These are phyloP conservation scores for Euphorbia celastroides DNA, from an alignment of 441 rosid species.

Conservation along the genomic window DNA sequence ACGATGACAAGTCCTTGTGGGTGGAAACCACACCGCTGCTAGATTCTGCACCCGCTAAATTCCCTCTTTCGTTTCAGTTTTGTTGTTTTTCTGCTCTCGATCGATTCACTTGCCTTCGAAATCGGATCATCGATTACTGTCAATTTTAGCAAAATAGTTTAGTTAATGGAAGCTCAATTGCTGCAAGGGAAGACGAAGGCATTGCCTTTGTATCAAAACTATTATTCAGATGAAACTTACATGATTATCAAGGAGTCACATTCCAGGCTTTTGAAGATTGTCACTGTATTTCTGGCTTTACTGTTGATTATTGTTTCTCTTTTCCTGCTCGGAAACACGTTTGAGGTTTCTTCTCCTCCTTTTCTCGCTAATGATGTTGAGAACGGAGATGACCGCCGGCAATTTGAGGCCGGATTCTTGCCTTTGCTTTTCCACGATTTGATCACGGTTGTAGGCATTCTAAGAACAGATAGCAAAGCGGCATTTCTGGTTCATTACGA, in stretches of 20 bases:
- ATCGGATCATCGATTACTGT: neutral
- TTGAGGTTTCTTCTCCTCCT: slow-evolving; percentile 12
- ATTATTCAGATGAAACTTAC: slow-evolving; percentile 15
- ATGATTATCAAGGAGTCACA: slow-evolving; percentile 34
- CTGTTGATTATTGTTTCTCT: slow-evolving; percentile 37
- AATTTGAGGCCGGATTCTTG: slow-evolving; percentile 21
- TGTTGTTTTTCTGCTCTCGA: neutral
- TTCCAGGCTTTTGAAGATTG: slow-evolving; percentile 26
- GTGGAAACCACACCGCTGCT: slow-evolving; percentile 86
- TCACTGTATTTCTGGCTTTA: slow-evolving; percentile 35
- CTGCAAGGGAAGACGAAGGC: slow-evolving; percentile 9
- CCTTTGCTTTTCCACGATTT: slow-evolving; percentile 44
- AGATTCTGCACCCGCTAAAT: slow-evolving; percentile 73
- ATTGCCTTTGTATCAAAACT: slow-evolving; percentile 4
- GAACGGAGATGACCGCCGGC: neutral
- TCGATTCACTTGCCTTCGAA: neutral
- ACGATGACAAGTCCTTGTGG: slow-evolving; percentile 51
- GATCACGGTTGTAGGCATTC: slow-evolving; percentile 46
- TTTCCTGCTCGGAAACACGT: slow-evolving; percentile 18
- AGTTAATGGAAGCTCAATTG: neutral
- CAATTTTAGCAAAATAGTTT: neutral
- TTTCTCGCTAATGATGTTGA: neutral
- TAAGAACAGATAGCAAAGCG: slow-evolving; percentile 33
- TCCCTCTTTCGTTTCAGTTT: neutral
- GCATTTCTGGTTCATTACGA: slow-evolving; percentile 24